Conservation (phyloP, 257 asterid genomes). For the Solanum bulbocastanum region DNA sequence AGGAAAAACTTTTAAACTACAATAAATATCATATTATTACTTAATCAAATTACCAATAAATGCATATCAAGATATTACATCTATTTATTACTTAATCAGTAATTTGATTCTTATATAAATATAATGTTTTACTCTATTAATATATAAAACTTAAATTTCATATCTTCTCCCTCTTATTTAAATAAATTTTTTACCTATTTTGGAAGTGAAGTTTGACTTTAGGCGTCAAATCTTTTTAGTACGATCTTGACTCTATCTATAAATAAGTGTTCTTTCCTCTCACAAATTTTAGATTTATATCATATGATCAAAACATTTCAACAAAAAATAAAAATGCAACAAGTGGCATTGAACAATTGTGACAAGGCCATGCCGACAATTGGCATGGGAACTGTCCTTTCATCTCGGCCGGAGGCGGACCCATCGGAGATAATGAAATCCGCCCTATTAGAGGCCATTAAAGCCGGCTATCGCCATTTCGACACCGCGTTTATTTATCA, state of each 20-base stretch:
- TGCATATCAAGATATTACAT: background rate
- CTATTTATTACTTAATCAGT: background rate
- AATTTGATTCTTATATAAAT: background rate
- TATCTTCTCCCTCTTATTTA: background rate
- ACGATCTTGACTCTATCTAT: background rate
- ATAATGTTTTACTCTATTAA: too few relatives aligned
- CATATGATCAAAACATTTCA: background rate
- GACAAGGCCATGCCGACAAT: slow-evolving; percentile 31
- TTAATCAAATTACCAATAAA: background rate
- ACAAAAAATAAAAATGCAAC: background rate
- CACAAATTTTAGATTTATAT: too few relatives aligned
- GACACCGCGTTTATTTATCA: slow-evolving; percentile 56
- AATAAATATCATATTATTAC: background rate
- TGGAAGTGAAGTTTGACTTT: background rate
- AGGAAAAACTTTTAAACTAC: background rate
- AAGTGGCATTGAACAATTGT: background rate
- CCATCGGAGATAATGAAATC: slow-evolving; percentile 10
- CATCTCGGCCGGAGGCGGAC: slow-evolving; percentile 12
- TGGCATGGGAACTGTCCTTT: slow-evolving; percentile 41
- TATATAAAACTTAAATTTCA: background rate
- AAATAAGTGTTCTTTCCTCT: background rate
- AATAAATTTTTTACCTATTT: background rate
- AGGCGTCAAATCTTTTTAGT: background rate
- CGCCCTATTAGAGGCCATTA: slow-evolving; percentile 44
- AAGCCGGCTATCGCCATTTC: slow-evolving; percentile 55